These are phyloP conservation scores for Ceratocystis destructans DNA, from an alignment of 2,329 filamentous ascomycete genomes.

Conservation along the genomic window DNA sequence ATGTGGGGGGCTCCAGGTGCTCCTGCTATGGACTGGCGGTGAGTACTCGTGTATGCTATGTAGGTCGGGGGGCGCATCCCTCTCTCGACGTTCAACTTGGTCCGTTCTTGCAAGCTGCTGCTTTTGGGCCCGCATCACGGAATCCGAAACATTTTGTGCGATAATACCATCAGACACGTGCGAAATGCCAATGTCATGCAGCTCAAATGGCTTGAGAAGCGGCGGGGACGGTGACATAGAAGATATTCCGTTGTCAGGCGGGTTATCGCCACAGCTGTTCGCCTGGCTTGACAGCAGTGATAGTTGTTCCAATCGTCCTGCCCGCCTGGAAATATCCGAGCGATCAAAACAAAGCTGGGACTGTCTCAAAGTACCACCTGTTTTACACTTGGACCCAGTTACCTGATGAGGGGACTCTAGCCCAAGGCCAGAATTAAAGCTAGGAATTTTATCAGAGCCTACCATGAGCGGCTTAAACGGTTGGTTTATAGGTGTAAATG, in stretches of 20 bases:
- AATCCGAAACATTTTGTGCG: neutral
- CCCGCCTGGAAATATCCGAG: neutral
- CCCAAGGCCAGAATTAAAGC: neutral
- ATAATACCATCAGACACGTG: neutral
- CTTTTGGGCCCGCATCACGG: neutral
- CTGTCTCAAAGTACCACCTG: neutral
- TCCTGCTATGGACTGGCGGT: neutral
- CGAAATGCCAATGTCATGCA: neutral
- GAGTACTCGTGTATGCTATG: neutral
- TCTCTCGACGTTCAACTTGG: neutral
- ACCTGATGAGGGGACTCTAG: neutral
- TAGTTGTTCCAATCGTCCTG: neutral
- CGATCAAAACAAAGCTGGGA: constrained; percentile 1
- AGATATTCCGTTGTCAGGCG: neutral
- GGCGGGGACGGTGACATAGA: neutral
- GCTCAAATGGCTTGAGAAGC: neutral
- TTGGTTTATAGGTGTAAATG: neutral
- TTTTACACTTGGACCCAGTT: neutral
- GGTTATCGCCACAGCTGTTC: neutral
- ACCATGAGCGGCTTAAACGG: neutral
- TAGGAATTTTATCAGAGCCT: neutral
- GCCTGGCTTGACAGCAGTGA: neutral
- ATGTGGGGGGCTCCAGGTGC: neutral
- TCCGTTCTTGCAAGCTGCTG: neutral
- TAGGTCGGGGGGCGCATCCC: neutral